Evolutionary conservation across 257 asterid genomes (phyloP).

Genomic region (Henckelia pumila): DNA sequence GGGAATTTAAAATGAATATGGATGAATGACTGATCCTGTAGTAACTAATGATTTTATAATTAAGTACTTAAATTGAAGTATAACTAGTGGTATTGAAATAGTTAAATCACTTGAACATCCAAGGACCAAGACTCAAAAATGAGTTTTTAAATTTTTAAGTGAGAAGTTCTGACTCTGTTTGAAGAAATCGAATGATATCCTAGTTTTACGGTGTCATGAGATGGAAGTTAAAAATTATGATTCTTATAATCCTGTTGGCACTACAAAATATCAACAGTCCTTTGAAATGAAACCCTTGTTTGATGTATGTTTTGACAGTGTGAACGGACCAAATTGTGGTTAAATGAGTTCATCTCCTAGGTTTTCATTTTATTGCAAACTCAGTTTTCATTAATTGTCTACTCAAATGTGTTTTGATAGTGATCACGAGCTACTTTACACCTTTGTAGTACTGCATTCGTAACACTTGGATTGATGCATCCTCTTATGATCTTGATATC

Average conservation of each 20-base stretch:
- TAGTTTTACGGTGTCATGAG: constrained; percentile 22
- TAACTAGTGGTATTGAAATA: constrained; percentile 16
- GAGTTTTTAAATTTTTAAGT: constrained; percentile 1
- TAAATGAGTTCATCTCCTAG: constrained; percentile 17
- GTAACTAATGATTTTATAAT: constrained; percentile 5
- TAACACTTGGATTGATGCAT: no score
- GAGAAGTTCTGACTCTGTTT: neutral
- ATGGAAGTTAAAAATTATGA: constrained; percentile 16
- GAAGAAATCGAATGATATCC: constrained; percentile 6
- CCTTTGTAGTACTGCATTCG: constrained; percentile 8
- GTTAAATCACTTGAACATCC: constrained; percentile 18
- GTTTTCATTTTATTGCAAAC: neutral
- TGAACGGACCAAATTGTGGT: constrained; percentile 2
- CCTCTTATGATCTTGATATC: no score
- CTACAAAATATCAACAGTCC: constrained; percentile 17
- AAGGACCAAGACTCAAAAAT: constrained; percentile 1
- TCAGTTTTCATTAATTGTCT: neutral
- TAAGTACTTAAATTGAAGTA: constrained; percentile 21
- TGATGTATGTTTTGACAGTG: neutral
- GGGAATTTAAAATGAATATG: neutral
- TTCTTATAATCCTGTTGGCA: constrained; percentile 7
- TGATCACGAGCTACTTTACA: neutral
- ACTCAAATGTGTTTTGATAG: neutral
- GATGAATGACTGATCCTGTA: constrained; percentile 4
- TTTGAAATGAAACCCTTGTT: neutral